Evolutionary conservation across 2,329 filamentous ascomycete genomes (phyloP).

Genomic region (Calonectria fujianensis): DNA sequence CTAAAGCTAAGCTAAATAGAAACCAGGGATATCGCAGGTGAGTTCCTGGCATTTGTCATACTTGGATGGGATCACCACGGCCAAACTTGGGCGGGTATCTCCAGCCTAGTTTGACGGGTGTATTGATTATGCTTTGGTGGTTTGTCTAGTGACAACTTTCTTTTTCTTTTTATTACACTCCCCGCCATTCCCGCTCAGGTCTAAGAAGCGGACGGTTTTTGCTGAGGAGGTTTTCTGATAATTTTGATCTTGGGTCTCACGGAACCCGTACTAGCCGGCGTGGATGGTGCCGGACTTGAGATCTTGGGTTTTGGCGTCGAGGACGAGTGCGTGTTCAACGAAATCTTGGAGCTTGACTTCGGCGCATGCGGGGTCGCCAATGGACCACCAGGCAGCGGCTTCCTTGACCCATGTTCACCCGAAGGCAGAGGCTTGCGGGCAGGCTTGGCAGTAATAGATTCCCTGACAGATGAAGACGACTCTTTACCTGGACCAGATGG

Average conservation of each 20-base stretch:
- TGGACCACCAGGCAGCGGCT: constrained; percentile 58
- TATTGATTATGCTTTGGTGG: neutral
- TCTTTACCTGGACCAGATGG: constrained; percentile 58
- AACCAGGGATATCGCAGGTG: too few species aligned
- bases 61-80: neutral
- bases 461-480: constrained; percentile 50
- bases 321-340: constrained; percentile 48
- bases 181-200: constrained; percentile 40
- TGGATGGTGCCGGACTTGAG: constrained; percentile 49
- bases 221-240: constrained; percentile 56
- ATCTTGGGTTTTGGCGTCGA: constrained; percentile 51
- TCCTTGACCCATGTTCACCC: constrained; percentile 54
- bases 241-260: constrained; percentile 62
- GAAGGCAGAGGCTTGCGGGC: constrained; percentile 61
- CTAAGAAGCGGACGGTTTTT: constrained; percentile 54
- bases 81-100: neutral
- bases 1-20: neutral
- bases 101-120: neutral
- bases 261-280: constrained; percentile 49
- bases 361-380: constrained; percentile 50
- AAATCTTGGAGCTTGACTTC: constrained; percentile 54
- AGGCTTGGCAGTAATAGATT: constrained; percentile 59
- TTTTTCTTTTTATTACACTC: neutral
- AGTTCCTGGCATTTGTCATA: neutral
- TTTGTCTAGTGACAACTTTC: neutral